Evolutionary conservation across 805 yeast genomes (phyloP), one percentile per base, ranked within the genome.

Genomic region (Yarrowia hollandica): DNA sequence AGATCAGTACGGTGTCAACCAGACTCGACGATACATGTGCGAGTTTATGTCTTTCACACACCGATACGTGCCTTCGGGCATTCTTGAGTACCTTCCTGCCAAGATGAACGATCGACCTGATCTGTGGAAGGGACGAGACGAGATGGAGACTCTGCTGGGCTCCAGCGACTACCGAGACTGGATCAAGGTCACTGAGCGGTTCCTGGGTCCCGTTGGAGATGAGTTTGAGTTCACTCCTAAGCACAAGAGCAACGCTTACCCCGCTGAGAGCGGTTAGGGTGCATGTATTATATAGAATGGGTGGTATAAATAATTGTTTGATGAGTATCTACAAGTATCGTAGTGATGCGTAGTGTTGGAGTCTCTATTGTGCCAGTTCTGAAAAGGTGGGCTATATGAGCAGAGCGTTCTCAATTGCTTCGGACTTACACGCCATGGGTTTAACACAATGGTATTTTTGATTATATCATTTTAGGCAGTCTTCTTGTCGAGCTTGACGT

Each of bases 131-230:
- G 99, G 98, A 7, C 82, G 99, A 74, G 83, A 88, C 69, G 98
- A 92, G 61, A 72, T 92, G 67, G 99, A 94, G 73, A 90, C 97
- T 0, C 76, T 90, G 67, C 76, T 94, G 64, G 97, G 91, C 0
- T 84, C 94, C 42, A 75, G 83, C 4, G 95, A 92, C 73, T 89
- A 85, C 73, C 81, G 79, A 67, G 99, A 94, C 72, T 94, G 99
- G 99, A 88, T 94, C 70, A 94, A 91, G 73, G 82, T 94, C 64
- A 82, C 96, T 15, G 99, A 94, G 72, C 82, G 91, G 95, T 92
- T 92, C 69, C 79, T 92, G 64, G 99, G 99, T 18, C 90, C 89
- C 60, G 88, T 86, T 0, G 82, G 85, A 58, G 86, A 82, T 1
- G 76, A 74, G 38, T 94, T 94, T 73, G 82, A 80, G 55, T 94